Conservation (phyloP, 208 protist species). For the Trypanosoma congolense region DNA sequence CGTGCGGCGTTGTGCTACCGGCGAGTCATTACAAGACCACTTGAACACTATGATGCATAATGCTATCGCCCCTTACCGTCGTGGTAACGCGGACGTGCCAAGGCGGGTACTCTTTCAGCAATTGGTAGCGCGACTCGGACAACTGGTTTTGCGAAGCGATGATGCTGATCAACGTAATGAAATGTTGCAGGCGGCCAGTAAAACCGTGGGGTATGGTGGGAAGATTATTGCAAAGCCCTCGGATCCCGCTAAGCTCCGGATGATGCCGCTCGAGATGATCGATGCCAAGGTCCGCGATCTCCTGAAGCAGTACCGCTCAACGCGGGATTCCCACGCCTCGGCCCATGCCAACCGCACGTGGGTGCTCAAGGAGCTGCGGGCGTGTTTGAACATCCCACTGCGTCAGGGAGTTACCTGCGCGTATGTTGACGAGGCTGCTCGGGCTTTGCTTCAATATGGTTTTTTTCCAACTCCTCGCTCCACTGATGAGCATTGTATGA, state of each 20-base stretch:
- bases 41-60: slow-evolving; percentile 80
- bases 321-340: slow-evolving; percentile 42
- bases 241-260: slow-evolving; percentile 54
- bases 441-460: slow-evolving; percentile 56
- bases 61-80: slow-evolving; percentile 77
- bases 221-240: slow-evolving; percentile 62
- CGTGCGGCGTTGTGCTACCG: slow-evolving; percentile 47
- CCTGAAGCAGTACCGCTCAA: slow-evolving; percentile 59
- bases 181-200: slow-evolving; percentile 69
- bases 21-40: slow-evolving; percentile 86
- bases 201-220: slow-evolving; percentile 70
- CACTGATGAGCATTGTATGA: slow-evolving; percentile 53
- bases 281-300: slow-evolving; percentile 71
- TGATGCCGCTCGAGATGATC: slow-evolving; percentile 50
- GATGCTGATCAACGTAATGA: slow-evolving; percentile 63
- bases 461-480: slow-evolving; percentile 53
- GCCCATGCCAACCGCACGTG: slow-evolving; percentile 73
- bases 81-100: slow-evolving; percentile 72
- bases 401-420: slow-evolving; percentile 33
- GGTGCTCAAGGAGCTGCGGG: slow-evolving; percentile 75
- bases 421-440: slow-evolving; percentile 59
- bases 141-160: slow-evolving; percentile 69
- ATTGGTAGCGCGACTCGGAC: slow-evolving; percentile 66
- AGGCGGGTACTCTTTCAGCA: slow-evolving; percentile 72
- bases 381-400: slow-evolving; percentile 68